Base-by-base conservation (phyloP, 1,284 basidiomycete species). In the Cutaneotrichosporon mucoides region DNA sequence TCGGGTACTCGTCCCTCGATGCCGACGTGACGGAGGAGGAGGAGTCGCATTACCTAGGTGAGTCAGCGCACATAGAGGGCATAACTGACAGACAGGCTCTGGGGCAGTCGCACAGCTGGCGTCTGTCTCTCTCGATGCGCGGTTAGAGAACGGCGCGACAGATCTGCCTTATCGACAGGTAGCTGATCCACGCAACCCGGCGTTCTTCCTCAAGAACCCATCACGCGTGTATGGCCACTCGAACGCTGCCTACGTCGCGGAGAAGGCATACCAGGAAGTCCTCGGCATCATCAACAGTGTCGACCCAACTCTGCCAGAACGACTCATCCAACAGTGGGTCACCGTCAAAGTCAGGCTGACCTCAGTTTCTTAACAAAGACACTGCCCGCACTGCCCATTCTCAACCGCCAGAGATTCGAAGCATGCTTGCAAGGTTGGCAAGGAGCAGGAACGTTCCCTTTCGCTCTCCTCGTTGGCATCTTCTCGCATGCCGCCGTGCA, bases 1-100 rank as follows among this genome's bases (percentile, higher is more conserved):
- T 47, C 6, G 43, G 44, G 13, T 66, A 66, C 58, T 48, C 49
- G 16, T 67, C 61, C 15, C 63, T 63, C n/a, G 63, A 65, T 40
- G 53, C 63, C 45, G 61, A 58, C 10, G 57, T 56, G 37, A 63
- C 61, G 1, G 63, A 66, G 24, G 58, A 58, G 47, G 66, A 67
- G 50, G 66, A 65, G 54, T 60, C 57, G 8, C 66, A 67, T 51
- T 67, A 65, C 53, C 59, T 67, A 4, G 65, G 65, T 66, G 41
- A 24, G 62, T 10, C 24, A 24, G 24, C 24, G 15, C 15, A 33
- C n/a, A 11, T 24, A 24, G 2, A 2, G 2, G 24, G 24, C 24
- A 16, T 9, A 12, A 6, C 6, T 13, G n/a, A n/a, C 9, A 35
- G 2, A 3, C 53, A 61, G 60, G 60, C n/a, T 62, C 57, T 11